phyloP scores from a whole-genome alignment of 176 grass and related monocot genomes.

The Panicum miliaceum region DNA sequence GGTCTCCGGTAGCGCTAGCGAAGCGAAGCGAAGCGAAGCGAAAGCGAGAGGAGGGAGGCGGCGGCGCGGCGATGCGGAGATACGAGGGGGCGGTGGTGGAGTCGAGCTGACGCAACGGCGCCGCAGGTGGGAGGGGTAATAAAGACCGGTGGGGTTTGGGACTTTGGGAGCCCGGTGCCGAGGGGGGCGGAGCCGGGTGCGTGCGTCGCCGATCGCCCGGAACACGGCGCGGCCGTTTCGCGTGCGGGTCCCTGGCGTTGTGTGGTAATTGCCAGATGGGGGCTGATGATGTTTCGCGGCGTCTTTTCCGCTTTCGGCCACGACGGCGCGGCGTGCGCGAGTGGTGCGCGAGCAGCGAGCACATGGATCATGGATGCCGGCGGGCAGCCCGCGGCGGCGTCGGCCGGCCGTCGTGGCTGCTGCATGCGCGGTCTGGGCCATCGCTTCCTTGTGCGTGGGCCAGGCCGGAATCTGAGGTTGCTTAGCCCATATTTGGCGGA shows the following conservation, averaged over 20 bases:
- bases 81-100: neutral
- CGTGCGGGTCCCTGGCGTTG: neutral
- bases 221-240: constrained; percentile 34
- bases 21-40: neutral
- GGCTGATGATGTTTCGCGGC: neutral
- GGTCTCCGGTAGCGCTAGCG: neutral
- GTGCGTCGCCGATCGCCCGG: constrained; percentile 8
- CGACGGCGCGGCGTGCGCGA: neutral
- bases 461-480: neutral
- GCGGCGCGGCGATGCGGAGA: constrained; percentile 14
- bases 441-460: neutral
- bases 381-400: too few relatives aligned
- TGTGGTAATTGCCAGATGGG: neutral
- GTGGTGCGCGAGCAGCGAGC: neutral
- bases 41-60: neutral
- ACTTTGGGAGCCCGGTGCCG: constrained; percentile 3
- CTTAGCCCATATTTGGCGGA: neutral
- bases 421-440: neutral
- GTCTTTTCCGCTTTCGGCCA: constrained; percentile 20
- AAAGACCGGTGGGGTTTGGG: constrained; percentile 16
- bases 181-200: neutral
- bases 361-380: neutral
- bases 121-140: neutral
- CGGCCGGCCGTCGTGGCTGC: neutral
- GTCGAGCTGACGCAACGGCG: constrained; percentile 36